phyloP scores from a whole-genome alignment of 768 basidiomycete genomes.

The Asterophora parasitica region DNA sequence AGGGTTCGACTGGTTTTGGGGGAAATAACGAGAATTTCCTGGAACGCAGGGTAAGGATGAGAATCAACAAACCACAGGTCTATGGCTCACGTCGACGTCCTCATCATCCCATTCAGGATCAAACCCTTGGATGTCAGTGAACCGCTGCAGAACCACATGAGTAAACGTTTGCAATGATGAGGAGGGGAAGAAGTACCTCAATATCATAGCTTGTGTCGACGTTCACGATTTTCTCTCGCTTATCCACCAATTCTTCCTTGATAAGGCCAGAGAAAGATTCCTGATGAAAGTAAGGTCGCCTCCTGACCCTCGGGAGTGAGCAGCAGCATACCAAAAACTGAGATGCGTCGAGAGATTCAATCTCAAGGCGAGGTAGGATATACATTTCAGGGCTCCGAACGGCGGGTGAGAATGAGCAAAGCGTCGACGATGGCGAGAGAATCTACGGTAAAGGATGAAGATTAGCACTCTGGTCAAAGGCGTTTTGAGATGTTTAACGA shows the following conservation, averaged over 20 bases:
- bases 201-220: slow-evolving; percentile 37
- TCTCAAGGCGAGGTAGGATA: slow-evolving; percentile 12
- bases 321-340: slow-evolving; percentile 11
- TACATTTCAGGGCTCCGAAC: not conserved
- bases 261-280: slow-evolving; percentile 14
- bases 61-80: not conserved
- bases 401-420: slow-evolving; percentile 10
- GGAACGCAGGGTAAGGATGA: not conserved
- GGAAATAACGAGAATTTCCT: slow-evolving; percentile 49
- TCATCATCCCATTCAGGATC: slow-evolving; percentile 44
- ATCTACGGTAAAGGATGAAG: not conserved
- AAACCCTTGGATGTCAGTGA: slow-evolving; percentile 37
- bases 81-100: slow-evolving; percentile 42
- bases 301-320: not conserved
- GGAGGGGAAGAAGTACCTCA: slow-evolving; percentile 24
- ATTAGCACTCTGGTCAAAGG: too few species aligned
- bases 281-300: not conserved
- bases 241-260: slow-evolving; percentile 5
- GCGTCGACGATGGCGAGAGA: slow-evolving; percentile 13
- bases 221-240: not conserved
- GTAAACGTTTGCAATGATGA: not conserved
- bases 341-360: slow-evolving; percentile 11
- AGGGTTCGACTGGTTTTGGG: slow-evolving; percentile 29
- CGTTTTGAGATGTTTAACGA: too few species aligned
- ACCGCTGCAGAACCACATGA: slow-evolving; percentile 27